A percentile compares a stretch with the other conserved stretches of the same genome.
These are phyloP conservation scores for Aspergillus transmontanensis DNA, from an alignment of 2,329 filamentous ascomycete genomes.

Conservation along the genomic window DNA sequence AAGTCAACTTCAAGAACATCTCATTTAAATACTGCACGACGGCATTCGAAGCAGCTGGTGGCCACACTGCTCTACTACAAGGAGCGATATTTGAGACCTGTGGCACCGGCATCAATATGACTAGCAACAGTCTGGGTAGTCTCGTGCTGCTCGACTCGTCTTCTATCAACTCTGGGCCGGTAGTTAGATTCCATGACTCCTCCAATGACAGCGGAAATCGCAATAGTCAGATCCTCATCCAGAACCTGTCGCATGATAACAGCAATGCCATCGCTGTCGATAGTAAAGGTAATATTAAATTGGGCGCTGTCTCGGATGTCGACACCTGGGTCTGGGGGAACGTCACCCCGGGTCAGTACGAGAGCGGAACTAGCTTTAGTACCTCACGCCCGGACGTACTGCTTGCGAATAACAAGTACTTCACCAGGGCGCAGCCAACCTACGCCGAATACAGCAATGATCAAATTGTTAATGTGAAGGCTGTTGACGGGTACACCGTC, in stretches of 20 bases:
- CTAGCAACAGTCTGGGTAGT: conserved; percentile 26
- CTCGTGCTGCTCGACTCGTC: conserved; percentile 33
- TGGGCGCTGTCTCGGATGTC: conserved; percentile 20
- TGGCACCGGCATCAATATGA: conserved; percentile 33
- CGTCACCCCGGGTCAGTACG: conserved; percentile 30
- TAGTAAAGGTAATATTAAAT: conserved; percentile 22
- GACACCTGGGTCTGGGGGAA: conserved; percentile 40
- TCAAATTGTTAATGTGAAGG: conserved; percentile 52
- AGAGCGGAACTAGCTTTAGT: conserved; percentile 32
- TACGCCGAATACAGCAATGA: conserved; percentile 46
- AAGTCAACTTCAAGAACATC: conserved; percentile 48
- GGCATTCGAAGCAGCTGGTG: conserved; percentile 44
- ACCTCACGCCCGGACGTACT: conserved; percentile 37
- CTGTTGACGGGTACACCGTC: conserved; percentile 41
- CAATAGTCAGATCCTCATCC: conserved; percentile 33
- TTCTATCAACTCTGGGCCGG: conserved; percentile 25
- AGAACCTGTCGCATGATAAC: conserved; percentile 27
- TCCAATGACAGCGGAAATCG: conserved; percentile 28
- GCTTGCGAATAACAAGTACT: conserved; percentile 41
- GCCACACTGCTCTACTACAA: conserved; percentile 31
- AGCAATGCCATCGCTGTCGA: conserved; percentile 33
- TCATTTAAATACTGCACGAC: conserved; percentile 64
- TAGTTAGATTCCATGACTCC: conserved; percentile 32
- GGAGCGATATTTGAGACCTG: conserved; percentile 31
- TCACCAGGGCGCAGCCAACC: conserved; percentile 46